Evolutionary conservation across 2,329 filamentous ascomycete genomes (phyloP).

Genomic region (Sporothrix phasma): DNA sequence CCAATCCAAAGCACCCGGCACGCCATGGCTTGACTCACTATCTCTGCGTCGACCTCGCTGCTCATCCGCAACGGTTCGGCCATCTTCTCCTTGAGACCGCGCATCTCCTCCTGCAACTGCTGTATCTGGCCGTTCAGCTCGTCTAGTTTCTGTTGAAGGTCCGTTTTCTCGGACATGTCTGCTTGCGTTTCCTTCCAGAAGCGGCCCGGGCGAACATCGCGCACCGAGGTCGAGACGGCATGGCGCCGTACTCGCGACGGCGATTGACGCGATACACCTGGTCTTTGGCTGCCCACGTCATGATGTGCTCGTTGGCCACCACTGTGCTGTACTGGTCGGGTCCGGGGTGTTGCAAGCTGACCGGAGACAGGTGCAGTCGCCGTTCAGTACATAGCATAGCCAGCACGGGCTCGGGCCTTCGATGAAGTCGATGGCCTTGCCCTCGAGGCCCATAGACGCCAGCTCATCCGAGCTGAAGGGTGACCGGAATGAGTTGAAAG

Average conservation of each 20-base stretch:
- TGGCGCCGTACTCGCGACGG: constrained; percentile 71
- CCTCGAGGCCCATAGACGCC: constrained; percentile 56
- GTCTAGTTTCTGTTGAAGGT: constrained; percentile 44
- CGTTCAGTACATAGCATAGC: constrained; percentile 77
- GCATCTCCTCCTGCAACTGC: constrained; percentile 27
- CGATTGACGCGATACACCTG: constrained; percentile 56
- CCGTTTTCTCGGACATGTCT: constrained; percentile 53
- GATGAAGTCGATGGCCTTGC: constrained; percentile 69
- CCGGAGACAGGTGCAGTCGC: constrained; percentile 57
- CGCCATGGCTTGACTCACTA: constrained; percentile 27
- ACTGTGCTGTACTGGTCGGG: constrained; percentile 61
- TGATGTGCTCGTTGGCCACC: constrained; percentile 46
- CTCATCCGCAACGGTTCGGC: constrained; percentile 29
- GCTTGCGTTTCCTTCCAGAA: constrained; percentile 72
- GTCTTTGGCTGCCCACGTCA: constrained; percentile 58
- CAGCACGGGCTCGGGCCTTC: constrained; percentile 72
- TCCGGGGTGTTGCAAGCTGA: constrained; percentile 52
- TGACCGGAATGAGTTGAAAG: constrained; percentile 44
- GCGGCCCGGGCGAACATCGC: constrained; percentile 47
- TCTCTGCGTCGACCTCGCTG: constrained; percentile 36
- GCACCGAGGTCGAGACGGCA: constrained; percentile 60
- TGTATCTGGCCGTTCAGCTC: constrained; percentile 32
- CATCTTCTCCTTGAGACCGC: constrained; percentile 30
- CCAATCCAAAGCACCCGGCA: too few relatives aligned
- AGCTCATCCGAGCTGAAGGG: constrained; percentile 49